Evolutionary conservation across 1,139 yeast species (phyloP).

Genomic region (Yarrowia galli): DNA sequence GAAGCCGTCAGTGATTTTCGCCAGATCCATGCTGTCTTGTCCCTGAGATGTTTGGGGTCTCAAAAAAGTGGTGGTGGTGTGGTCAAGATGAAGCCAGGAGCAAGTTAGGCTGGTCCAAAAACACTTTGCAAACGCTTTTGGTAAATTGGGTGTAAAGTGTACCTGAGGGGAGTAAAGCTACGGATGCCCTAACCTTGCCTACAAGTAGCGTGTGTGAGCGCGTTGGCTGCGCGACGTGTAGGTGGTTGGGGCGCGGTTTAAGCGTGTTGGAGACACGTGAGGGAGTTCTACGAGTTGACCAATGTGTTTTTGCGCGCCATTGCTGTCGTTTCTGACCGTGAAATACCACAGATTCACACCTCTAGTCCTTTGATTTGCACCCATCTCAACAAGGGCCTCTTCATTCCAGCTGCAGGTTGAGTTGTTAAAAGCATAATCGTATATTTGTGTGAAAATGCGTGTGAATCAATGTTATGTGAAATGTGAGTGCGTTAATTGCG

Average conservation of each 20-base stretch:
- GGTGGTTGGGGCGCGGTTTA: background rate
- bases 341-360: too few species aligned
- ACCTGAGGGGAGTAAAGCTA: conserved; percentile 13
- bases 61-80: conserved; percentile 9
- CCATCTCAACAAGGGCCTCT: conserved; percentile 19
- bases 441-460: conserved; percentile 8
- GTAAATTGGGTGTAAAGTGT: conserved; percentile 34
- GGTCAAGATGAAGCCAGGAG: conserved; percentile 31
- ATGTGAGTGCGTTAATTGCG: background rate
- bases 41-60: background rate
- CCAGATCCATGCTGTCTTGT: conserved; percentile 20
- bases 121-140: conserved; percentile 37
- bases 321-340: background rate
- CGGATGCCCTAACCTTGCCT: conserved; percentile 1
- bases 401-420: conserved; percentile 37
- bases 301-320: background rate
- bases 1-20: conserved; percentile 38
- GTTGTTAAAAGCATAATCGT: conserved; percentile 21
- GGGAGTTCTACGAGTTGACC: background rate
- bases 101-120: conserved; percentile 1
- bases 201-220: conserved; percentile 10
- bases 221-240: conserved; percentile 5
- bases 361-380: background rate
- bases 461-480: background rate
- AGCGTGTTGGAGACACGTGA: background rate